These are phyloP conservation scores for Pseudopyrenochaeta lycopersici DNA, from an alignment of 2,329 filamentous ascomycete genomes.

Conservation along the genomic window DNA sequence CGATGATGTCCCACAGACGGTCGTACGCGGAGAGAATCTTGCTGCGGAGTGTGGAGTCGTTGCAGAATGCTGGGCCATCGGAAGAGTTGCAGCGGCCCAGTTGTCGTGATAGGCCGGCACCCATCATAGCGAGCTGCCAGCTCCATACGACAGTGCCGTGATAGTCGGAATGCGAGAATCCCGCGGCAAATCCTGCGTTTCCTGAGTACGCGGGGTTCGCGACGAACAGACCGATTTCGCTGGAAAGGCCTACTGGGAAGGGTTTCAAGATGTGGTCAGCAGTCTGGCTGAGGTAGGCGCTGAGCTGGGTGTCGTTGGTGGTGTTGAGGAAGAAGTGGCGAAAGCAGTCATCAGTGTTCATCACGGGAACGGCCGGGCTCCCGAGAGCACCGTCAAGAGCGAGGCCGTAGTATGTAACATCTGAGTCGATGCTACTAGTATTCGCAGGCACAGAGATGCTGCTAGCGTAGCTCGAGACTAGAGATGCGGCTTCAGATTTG, in stretches of 20 bases:
- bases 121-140: slow-evolving; percentile 73
- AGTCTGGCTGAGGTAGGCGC: slow-evolving; percentile 64
- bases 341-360: slow-evolving; percentile 73
- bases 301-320: slow-evolving; percentile 66
- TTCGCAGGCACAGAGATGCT: slow-evolving; percentile 60
- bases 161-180: slow-evolving; percentile 67
- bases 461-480: slow-evolving; percentile 60
- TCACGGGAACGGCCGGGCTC: slow-evolving; percentile 62
- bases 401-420: slow-evolving; percentile 65
- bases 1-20: slow-evolving; percentile 68
- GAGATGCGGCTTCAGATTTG: slow-evolving; percentile 53
- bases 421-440: slow-evolving; percentile 51
- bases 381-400: slow-evolving; percentile 60
- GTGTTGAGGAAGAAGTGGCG: slow-evolving; percentile 69
- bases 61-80: slow-evolving; percentile 58
- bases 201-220: slow-evolving; percentile 68
- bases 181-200: slow-evolving; percentile 52
- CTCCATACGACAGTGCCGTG: slow-evolving; percentile 73
- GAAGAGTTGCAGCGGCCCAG: slow-evolving; percentile 59
- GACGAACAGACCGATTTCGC: slow-evolving; percentile 65
- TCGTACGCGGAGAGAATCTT: slow-evolving; percentile 65
- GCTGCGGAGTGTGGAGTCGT: slow-evolving; percentile 51
- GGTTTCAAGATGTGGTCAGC: slow-evolving; percentile 66
- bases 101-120: slow-evolving; percentile 66
- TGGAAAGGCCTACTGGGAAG: slow-evolving; percentile 68